These are phyloP conservation scores for Acacia confusa DNA, from an alignment of 306 rosid species.

Conservation along the genomic window DNA sequence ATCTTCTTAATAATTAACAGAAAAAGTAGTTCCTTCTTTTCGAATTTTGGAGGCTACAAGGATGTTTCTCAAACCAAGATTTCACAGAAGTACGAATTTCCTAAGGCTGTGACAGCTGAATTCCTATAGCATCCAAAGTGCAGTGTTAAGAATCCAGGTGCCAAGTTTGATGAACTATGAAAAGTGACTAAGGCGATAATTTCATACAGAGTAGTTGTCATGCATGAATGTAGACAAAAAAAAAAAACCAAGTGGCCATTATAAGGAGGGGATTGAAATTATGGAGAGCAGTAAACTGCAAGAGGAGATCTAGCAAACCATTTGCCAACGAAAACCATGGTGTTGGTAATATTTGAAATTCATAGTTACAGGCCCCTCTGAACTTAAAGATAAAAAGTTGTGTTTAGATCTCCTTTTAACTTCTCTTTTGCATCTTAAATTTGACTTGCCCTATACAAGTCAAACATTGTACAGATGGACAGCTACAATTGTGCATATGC, in stretches of 20 bases:
- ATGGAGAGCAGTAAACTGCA: not conserved
- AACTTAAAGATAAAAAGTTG: not conserved
- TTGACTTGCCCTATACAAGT: not conserved
- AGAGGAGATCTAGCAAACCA: not conserved
- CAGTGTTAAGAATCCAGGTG: not conserved
- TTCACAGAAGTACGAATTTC: not conserved
- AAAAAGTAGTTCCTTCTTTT: not conserved
- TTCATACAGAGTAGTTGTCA: not conserved
- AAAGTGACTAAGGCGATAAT: not conserved
- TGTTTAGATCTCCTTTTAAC: not conserved
- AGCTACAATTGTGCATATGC: not conserved
- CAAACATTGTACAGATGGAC: slow-evolving; percentile 7
- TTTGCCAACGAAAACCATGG: not conserved
- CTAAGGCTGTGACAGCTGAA: not conserved
- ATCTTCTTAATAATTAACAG: not conserved
- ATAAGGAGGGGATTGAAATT: not conserved
- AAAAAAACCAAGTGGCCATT: not conserved
- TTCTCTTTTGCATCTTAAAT: not conserved
- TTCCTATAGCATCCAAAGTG: not conserved
- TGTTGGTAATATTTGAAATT: not conserved
- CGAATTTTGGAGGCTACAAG: not conserved
- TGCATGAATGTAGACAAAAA: not conserved
- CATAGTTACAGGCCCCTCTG: not conserved
- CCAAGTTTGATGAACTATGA: not conserved
- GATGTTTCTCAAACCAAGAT: not conserved